phyloP scores from a whole-genome alignment of 2,329 filamentous ascomycete genomes.

The Neospermospora avenae region DNA sequence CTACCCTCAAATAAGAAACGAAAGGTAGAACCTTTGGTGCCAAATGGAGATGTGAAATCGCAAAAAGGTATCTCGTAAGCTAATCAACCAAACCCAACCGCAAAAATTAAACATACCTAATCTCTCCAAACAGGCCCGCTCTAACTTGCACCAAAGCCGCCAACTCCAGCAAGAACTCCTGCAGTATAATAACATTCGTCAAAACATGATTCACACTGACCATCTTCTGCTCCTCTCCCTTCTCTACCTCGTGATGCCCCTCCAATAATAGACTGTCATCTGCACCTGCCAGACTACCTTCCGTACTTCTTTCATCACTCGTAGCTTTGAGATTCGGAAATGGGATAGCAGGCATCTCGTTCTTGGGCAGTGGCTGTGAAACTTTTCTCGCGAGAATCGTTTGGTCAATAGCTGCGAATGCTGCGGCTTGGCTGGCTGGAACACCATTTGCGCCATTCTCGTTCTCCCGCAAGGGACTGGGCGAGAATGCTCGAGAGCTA shows the following conservation, averaged over 20 bases:
- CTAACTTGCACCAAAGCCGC: slow-evolving; percentile 72
- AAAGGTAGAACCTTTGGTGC: no score
- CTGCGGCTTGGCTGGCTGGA: slow-evolving; percentile 49
- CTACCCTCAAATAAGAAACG: neutral
- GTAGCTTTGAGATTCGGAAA: slow-evolving; percentile 39
- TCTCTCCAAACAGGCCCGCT: slow-evolving; percentile 73
- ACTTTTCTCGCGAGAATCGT: slow-evolving; percentile 56
- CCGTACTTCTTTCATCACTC: slow-evolving; percentile 32
- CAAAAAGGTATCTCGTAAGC: slow-evolving; percentile 15
- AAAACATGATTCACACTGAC: slow-evolving; percentile 74
- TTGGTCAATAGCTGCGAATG: slow-evolving; percentile 63
- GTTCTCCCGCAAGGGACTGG: slow-evolving; percentile 23
- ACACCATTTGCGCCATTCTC: slow-evolving; percentile 17
- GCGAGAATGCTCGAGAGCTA: slow-evolving; percentile 29
- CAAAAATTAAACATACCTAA: slow-evolving; percentile 51
- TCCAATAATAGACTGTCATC: slow-evolving; percentile 20
- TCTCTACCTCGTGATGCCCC: slow-evolving; percentile 29
- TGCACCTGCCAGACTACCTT: slow-evolving; percentile 9
- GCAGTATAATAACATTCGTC: slow-evolving; percentile 75
- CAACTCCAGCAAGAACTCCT: slow-evolving; percentile 76
- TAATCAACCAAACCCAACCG: neutral
- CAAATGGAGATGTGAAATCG: neutral
- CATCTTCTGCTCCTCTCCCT: slow-evolving; percentile 31
- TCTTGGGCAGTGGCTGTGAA: slow-evolving; percentile 42
- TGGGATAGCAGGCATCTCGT: slow-evolving; percentile 45